phyloP scores from a whole-genome alignment of 768 basidiomycete genomes.

The Pulveroboletus sp. region DNA sequence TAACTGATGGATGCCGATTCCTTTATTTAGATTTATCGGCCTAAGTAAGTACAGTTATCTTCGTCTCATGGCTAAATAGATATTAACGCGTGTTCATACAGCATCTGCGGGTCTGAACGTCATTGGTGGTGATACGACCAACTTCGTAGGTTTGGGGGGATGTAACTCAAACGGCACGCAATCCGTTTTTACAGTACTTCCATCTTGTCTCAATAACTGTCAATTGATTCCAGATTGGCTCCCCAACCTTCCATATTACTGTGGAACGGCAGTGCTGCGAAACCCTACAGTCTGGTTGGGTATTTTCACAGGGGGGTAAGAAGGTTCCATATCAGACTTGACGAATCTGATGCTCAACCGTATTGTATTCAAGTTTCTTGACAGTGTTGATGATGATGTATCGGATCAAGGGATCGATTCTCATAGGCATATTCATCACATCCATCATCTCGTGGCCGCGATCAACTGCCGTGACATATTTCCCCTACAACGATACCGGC shows the following conservation, averaged over 20 bases:
- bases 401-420: constrained; percentile 77
- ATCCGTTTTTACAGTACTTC: constrained; percentile 1
- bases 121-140: constrained; percentile 67
- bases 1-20: constrained; percentile 11
- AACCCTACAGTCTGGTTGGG: constrained; percentile 87
- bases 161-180: constrained; percentile 51
- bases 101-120: constrained; percentile 67
- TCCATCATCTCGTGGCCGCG: constrained; percentile 87
- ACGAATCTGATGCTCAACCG: constrained; percentile 3
- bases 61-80: neutral
- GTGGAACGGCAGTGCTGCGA: constrained; percentile 58
- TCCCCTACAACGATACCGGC: constrained; percentile 67
- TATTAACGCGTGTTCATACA: constrained; percentile 24
- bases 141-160: constrained; percentile 74
- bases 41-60: constrained; percentile 43
- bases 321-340: neutral
- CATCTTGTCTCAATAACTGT: constrained; percentile 7
- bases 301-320: constrained; percentile 77
- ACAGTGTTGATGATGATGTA: constrained; percentile 82
- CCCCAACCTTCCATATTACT: constrained; percentile 52
- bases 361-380: constrained; percentile 46
- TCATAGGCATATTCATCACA: constrained; percentile 80
- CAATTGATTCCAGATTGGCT: constrained; percentile 38
- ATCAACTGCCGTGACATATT: constrained; percentile 74
- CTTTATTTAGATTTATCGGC: constrained; percentile 59